Evolutionary conservation across 371 early-diverging fungal species (phyloP).

Genomic region (Capillidium rhysosporum): DNA sequence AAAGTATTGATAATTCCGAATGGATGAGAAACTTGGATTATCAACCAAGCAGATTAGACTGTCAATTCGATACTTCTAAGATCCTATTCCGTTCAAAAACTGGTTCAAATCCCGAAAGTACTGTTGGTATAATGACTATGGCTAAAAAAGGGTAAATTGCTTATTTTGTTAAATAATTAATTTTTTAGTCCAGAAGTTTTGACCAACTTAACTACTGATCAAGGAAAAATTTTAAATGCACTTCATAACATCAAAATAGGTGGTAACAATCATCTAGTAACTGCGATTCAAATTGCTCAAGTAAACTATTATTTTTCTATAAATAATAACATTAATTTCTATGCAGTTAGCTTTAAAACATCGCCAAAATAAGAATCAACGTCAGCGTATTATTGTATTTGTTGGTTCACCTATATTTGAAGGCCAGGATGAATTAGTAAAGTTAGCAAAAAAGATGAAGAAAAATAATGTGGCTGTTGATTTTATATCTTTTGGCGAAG

Average conservation of each 20-base stretch:
- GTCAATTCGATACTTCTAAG: constrained; percentile 90
- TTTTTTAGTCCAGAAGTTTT: constrained; percentile 76
- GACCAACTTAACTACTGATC: constrained; percentile 74
- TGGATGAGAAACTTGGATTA: constrained; percentile 99
- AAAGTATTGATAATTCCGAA: constrained; percentile 93
- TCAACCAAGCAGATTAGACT: constrained; percentile 81
- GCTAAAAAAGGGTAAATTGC: constrained; percentile 55
- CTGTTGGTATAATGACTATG: constrained; percentile 90
- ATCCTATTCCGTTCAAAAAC: constrained; percentile 82
- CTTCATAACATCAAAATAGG: constrained; percentile 57
- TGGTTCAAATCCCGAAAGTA: constrained; percentile 86
- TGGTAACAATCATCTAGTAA: constrained; percentile 54
- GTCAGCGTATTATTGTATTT: constrained; percentile 86
- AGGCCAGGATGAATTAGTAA: constrained; percentile 70
- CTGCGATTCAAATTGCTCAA: constrained; percentile 90
- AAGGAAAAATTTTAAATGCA: constrained; percentile 76
- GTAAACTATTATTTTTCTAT: constrained; percentile 20
- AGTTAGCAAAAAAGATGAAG: constrained; percentile 85
- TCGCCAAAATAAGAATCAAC: constrained; percentile 89
- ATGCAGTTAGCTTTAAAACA: constrained; percentile 80
- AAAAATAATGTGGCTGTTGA: constrained; percentile 95
- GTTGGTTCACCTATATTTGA: constrained; percentile 72
- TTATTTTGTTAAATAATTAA: not conserved
- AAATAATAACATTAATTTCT: not conserved
- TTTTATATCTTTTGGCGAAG: constrained; percentile 94